These are phyloP conservation scores for Puccinia triticina DNA, from an alignment of 1,284 basidiomycete species.

Conservation along the genomic window DNA sequence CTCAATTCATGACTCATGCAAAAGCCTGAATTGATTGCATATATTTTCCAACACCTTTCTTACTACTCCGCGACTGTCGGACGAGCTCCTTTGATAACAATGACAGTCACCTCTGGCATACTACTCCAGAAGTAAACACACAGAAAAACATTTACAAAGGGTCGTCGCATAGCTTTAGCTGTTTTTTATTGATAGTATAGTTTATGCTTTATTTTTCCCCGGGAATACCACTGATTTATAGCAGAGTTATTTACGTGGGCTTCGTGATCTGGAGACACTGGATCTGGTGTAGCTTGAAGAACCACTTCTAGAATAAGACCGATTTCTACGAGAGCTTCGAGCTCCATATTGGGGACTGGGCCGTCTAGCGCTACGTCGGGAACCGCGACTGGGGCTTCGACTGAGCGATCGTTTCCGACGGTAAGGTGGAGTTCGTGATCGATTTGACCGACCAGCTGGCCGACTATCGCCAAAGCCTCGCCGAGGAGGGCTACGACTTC, in stretches of 20 bases:
- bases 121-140: neutral
- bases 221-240: neutral
- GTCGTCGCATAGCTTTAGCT: neutral
- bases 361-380: conserved; percentile 25
- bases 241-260: conserved; percentile 33
- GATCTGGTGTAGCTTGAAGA: conserved; percentile 43
- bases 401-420: conserved; percentile 31
- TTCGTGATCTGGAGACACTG: conserved; percentile 44
- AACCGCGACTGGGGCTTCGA: conserved; percentile 34
- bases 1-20: too few relatives aligned
- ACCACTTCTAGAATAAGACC: conserved; percentile 45
- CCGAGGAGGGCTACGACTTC: conserved; percentile 46
- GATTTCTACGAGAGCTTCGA: conserved; percentile 24
- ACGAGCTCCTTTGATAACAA: neutral
- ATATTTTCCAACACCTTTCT: too few relatives aligned
- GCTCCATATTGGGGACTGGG: conserved; percentile 42
- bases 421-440: conserved; percentile 41
- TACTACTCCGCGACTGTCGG: too few relatives aligned
- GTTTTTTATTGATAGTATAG: neutral
- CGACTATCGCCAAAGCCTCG: conserved; percentile 35
- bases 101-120: conserved; percentile 1
- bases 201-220: neutral
- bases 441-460: neutral
- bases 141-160: neutral
- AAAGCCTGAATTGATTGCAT: too few relatives aligned